Evolutionary conservation across 2,329 filamentous ascomycete species (phyloP), one percentile per base, ranked within the genome.

Genomic region (Aspergillus neotritici): DNA sequence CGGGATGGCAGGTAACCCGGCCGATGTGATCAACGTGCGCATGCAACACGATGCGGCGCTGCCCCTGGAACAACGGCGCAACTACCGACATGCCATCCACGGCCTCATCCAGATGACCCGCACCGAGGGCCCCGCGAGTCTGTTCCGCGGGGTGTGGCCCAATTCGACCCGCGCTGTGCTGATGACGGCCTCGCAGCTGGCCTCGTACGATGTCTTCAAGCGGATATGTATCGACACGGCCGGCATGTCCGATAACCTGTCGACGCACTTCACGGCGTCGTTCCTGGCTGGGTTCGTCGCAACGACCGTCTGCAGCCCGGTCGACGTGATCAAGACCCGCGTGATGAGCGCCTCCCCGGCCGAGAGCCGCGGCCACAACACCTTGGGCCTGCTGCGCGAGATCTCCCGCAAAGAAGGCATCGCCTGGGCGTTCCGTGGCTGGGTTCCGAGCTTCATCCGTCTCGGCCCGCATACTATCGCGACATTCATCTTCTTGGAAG

Each of bases 1-100:
- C 49, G 93, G 93, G 38, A 71, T 97, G 36, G 86, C 84, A 5
- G 93, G 93, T 52, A 98, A 97, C 70, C 89, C 90, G 3, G 91
- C 90, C 52, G 93, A 98, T 65, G 89, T 98, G 29, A 76, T 96
- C 60, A 98, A 98, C 68, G 93, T 98, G 38, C 87, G 93, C 53
- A 98, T 98, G 93, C 93, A 98, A 71, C 87, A 94, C 69, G 93
- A 85, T 57, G 83, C 86, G 2, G 82, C 88, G 0, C 79, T 96
- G 1, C 86, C 89, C 0, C 59, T 70, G 1, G 76, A 77, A 4
- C 73, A 94, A 60, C 82, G 87, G 37, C 80, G 91, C 44, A 93
- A 94, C 67, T 98, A 98, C 72, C 84, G 82, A 51, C 79, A 97
- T 65, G 93, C 90, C 3, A 66, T 96, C 37, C 84, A 97, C 62